A percentile compares a stretch with the other conserved stretches of the same genome.
Evolutionary conservation across 768 basidiomycete species (phyloP).

Genomic region (Pholiota molesta): DNA sequence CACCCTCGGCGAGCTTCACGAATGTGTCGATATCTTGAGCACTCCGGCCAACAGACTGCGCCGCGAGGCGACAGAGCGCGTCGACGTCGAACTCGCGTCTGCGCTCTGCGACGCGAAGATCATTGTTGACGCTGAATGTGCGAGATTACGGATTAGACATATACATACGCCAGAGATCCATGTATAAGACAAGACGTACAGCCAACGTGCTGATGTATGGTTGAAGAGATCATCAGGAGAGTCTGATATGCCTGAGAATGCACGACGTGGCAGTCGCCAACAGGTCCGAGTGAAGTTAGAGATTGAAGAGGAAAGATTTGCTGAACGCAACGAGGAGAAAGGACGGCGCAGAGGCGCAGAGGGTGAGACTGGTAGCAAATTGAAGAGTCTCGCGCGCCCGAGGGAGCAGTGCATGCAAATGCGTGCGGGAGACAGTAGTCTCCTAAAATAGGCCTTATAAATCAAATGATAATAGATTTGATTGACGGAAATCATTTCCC

Average conservation of each 20-base stretch:
- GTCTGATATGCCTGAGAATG: slow-evolving; percentile 22
- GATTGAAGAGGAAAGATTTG: neutral
- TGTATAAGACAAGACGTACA: slow-evolving; percentile 39
- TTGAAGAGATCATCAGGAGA: slow-evolving; percentile 33
- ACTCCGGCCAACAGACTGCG: slow-evolving; percentile 41
- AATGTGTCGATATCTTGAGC: slow-evolving; percentile 39
- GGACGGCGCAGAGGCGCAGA: neutral
- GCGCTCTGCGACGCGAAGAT: slow-evolving; percentile 48
- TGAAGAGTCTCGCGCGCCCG: neutral
- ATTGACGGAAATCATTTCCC: too few species aligned
- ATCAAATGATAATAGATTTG: too few species aligned
- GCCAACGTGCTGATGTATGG: slow-evolving; percentile 37
- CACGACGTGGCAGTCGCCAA: neutral
- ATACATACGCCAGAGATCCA: slow-evolving; percentile 27
- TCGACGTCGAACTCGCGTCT: slow-evolving; percentile 39
- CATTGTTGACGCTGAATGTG: slow-evolving; percentile 40
- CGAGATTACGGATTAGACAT: slow-evolving; percentile 30
- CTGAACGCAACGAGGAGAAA: neutral
- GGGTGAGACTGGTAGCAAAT: neutral
- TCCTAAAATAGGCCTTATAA: too few species aligned
- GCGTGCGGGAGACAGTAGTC: too few species aligned
- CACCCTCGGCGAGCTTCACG: slow-evolving; percentile 48
- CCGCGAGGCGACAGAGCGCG: slow-evolving; percentile 44
- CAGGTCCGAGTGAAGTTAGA: neutral
- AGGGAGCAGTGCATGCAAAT: neutral